These are phyloP conservation scores for Suillus alpinus DNA, from an alignment of 768 basidiomycete genomes.

Conservation along the genomic window DNA sequence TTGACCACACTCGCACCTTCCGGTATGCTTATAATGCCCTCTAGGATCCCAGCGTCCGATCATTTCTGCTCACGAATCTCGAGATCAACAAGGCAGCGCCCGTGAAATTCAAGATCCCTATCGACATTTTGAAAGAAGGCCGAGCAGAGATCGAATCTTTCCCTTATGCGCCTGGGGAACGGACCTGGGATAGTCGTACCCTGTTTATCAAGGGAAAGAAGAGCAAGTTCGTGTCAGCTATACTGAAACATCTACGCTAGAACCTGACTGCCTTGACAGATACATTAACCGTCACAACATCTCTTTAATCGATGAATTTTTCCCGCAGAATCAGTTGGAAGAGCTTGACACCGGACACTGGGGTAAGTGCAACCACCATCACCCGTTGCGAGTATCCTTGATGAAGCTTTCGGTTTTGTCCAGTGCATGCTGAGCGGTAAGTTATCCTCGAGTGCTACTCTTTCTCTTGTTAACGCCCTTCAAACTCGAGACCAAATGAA, in stretches of 20 bases:
- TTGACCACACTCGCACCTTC: background rate
- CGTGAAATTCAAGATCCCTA: conserved; percentile 71
- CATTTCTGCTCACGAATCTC: conserved; percentile 87
- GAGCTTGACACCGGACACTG: conserved; percentile 80
- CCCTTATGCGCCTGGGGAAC: conserved; percentile 61
- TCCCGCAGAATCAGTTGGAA: conserved; percentile 65
- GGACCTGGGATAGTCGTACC: conserved; percentile 54
- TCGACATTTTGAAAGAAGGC: conserved; percentile 58
- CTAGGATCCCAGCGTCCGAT: conserved; percentile 72
- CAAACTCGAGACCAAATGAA: conserved; percentile 47
- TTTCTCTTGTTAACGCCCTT: conserved; percentile 1
- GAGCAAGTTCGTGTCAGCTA: conserved; percentile 53
- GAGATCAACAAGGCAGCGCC: conserved; percentile 30
- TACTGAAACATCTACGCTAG: background rate
- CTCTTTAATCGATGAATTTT: conserved; percentile 60
- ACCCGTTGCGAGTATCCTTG: background rate
- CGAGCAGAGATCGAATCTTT: conserved; percentile 76
- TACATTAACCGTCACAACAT: conserved; percentile 76
- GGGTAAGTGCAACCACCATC: conserved; percentile 51
- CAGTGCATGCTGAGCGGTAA: conserved; percentile 80
- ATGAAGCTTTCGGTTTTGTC: background rate
- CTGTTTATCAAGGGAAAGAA: conserved; percentile 78
- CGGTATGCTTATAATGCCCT: conserved; percentile 7
- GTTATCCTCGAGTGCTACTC: conserved; percentile 8
- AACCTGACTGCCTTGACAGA: conserved; percentile 32